phyloP scores from a whole-genome alignment of 139 green algal genomes.

The Micromonas commoda region DNA sequence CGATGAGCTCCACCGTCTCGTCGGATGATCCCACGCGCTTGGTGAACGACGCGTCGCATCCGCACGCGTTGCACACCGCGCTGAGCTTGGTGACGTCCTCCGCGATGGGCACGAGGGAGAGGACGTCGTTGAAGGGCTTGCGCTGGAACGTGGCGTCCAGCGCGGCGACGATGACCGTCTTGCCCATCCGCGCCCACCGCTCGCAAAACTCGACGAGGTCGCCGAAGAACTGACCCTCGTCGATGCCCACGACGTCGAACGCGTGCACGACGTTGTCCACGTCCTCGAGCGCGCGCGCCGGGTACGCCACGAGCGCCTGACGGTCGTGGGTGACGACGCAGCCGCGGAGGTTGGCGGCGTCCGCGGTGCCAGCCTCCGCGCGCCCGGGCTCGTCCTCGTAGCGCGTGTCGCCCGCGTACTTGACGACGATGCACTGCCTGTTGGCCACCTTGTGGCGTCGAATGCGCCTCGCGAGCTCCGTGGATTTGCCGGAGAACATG shows the following conservation, averaged over 20 bases:
- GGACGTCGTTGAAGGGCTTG: conserved; percentile 29
- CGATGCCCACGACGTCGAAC: conserved; percentile 37
- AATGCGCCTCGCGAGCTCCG: conserved; percentile 29
- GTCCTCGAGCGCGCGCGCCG: conserved; percentile 15
- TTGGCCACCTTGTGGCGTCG: conserved; percentile 12
- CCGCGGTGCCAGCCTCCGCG: neutral
- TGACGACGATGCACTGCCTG: conserved; percentile 22
- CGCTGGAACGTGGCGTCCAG: conserved; percentile 32
- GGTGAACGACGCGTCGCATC: conserved; percentile 29
- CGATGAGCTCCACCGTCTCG: neutral
- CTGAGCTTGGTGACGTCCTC: conserved; percentile 35
- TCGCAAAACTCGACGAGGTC: conserved; percentile 34
- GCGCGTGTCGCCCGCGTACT: conserved; percentile 25
- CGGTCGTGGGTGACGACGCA: conserved; percentile 23
- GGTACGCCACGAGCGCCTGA: neutral
- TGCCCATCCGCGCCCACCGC: conserved; percentile 32
- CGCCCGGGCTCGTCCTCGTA: conserved; percentile 8
- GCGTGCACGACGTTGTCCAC: conserved; percentile 27
- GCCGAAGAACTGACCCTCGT: conserved; percentile 37
- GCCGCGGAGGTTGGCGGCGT: neutral
- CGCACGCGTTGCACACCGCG: conserved; percentile 30
- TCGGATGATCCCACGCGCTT: neutral
- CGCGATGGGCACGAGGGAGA: conserved; percentile 32
- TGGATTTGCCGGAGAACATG: conserved; percentile 37
- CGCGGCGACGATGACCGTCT: conserved; percentile 34